phyloP scores from a whole-genome alignment of 306 rosid genomes.

The Vigna reflexopilosa region DNA sequence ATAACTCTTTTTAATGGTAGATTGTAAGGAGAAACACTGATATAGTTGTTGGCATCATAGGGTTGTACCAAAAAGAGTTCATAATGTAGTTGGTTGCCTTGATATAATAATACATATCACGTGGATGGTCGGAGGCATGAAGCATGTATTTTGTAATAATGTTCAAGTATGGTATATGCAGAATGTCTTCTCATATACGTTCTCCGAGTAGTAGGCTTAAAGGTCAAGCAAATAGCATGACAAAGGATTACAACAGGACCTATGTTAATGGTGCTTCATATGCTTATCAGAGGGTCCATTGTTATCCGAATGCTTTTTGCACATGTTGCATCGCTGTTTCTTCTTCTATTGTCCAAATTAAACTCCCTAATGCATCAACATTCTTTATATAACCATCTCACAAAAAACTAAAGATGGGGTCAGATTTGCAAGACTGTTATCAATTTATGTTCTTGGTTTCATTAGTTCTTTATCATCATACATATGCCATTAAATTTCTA shows the following conservation, averaged over 20 bases:
- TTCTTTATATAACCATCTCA: not conserved
- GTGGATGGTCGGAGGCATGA: constrained; percentile 43
- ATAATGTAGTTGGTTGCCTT: constrained; percentile 34
- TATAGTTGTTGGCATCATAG: not conserved
- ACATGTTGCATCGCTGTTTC: constrained; percentile 32
- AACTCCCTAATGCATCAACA: constrained; percentile 16
- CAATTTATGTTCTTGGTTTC: too few relatives aligned
- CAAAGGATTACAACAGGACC: constrained; percentile 26
- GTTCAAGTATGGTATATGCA: not conserved
- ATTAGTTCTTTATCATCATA: not conserved
- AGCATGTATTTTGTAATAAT: constrained; percentile 30
- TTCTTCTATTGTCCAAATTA: constrained; percentile 27
- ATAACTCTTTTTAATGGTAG: too few relatives aligned
- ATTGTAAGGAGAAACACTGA: too few relatives aligned
- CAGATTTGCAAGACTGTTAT: too few relatives aligned
- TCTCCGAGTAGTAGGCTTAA: constrained; percentile 53
- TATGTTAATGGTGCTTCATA: constrained; percentile 14
- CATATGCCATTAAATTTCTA: too few relatives aligned
- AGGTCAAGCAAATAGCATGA: constrained; percentile 56
- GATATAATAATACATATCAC: constrained; percentile 28
- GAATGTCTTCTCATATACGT: constrained; percentile 34
- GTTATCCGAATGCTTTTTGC: constrained; percentile 11
- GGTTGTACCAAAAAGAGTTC: constrained; percentile 8
- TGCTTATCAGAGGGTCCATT: constrained; percentile 27
- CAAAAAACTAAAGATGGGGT: too few relatives aligned